A percentile compares a stretch with the other conserved stretches of the same genome.
Evolutionary conservation across 2,329 filamentous ascomycete species (phyloP).

Genomic region (Dothidotthia symphoricarpi): DNA sequence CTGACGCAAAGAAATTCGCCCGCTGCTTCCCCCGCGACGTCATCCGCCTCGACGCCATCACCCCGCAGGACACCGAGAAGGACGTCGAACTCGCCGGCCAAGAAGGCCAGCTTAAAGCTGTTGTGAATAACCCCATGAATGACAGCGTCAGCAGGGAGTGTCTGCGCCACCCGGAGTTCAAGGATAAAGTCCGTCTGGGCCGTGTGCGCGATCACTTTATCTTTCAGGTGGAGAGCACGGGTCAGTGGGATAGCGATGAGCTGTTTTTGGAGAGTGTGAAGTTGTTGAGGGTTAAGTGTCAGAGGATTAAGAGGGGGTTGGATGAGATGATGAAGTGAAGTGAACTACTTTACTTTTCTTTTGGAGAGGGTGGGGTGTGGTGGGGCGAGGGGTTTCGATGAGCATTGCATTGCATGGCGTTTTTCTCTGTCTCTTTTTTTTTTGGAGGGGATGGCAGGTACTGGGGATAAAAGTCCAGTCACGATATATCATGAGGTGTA

Average conservation of each 20-base stretch:
- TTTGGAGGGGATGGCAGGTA: slow-evolving; percentile 9
- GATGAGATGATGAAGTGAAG: slow-evolving; percentile 44
- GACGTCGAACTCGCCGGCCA: slow-evolving; percentile 68
- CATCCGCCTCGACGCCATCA: slow-evolving; percentile 73
- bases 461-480: slow-evolving; percentile 19
- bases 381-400: not conserved
- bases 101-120: slow-evolving; percentile 79
- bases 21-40: slow-evolving; percentile 88
- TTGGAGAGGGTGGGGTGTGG: not conserved
- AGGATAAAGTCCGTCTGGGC: slow-evolving; percentile 92
- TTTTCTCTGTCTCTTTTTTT: slow-evolving; percentile 16
- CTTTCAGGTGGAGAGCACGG: slow-evolving; percentile 90
- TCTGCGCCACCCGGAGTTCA: slow-evolving; percentile 86
- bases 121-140: slow-evolving; percentile 83
- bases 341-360: no score
- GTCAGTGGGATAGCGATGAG: slow-evolving; percentile 91
- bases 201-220: slow-evolving; percentile 94
- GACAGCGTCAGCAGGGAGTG: slow-evolving; percentile 95
- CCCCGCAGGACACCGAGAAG: slow-evolving; percentile 61
- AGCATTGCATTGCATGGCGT: no score
- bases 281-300: slow-evolving; percentile 80
- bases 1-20: slow-evolving; percentile 84
- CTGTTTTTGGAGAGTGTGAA: slow-evolving; percentile 88
- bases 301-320: slow-evolving; percentile 69
- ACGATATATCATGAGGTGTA: no score